Evolutionary conservation across 345 rosid species (phyloP), one percentile per base, ranked within the genome.

Genomic region (Brassica cretica): DNA sequence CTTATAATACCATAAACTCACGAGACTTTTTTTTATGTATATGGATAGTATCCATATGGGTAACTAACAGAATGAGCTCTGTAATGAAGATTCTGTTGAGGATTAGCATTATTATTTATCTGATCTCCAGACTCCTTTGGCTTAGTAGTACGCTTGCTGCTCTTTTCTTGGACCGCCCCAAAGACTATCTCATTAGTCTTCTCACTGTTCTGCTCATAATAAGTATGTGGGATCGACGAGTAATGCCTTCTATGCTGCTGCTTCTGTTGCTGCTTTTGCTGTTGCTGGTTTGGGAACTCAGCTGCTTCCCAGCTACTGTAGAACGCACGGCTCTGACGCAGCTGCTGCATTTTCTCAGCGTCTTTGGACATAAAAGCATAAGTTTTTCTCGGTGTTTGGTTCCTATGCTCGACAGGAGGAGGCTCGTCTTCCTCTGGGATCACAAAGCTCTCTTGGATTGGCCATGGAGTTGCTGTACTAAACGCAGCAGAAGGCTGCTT

Each of bases 341-440:
- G 85, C 72, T 91, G 97, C 44, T 90, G 92, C 80, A 90, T 81
- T 84, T 91, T 96, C 83, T 96, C 98, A 0, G 94, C 89, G 30
- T 93, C 98, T 84, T 89, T 93, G 16, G 97, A 89, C 99, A 96
- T 93, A 84, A 93, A 96, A 16, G 99, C 82, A 62, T 93, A 96
- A 2, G 90, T 96, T 76, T 96, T 96, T 75, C 87, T 82, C 0
- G 97, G 98, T 8, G 98, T 93, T 44, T 87, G 96, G 72, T 89
- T 85, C 85, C 96, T 84, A 32, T 96, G 77, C 71, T 95, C 98
- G 14, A 87, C 81, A 2, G 96, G 87, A 72, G 98, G 98, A 25
- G 99, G 98, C 68, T 84, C 97, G 5, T 96, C 99, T 74, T 85
- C 97, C 14, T 81, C 84, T 25, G 55, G 66, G 44, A 96, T 93